phyloP scores from a whole-genome alignment of 352 stramenopile genomes.

The Phytopythium cucurbitacearum region DNA sequence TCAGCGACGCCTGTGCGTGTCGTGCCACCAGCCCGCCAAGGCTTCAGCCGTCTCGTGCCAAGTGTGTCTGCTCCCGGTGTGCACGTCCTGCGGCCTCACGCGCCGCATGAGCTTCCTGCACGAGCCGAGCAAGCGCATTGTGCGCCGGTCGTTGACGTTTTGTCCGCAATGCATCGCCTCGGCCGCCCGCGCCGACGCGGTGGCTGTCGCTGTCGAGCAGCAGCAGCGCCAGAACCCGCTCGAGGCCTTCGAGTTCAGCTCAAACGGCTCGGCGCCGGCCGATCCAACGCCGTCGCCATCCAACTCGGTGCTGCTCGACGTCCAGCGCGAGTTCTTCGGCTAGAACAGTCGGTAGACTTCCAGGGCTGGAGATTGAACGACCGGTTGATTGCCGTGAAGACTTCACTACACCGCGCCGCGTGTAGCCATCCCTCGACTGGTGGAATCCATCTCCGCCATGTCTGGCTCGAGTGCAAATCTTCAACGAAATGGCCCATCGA shows the following conservation, averaged over 20 bases:
- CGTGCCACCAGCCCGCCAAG: slow-evolving; percentile 11
- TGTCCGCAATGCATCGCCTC: slow-evolving; percentile 22
- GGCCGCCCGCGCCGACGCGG: slow-evolving; percentile 11
- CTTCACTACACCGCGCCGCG: no score
- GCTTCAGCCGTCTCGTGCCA: slow-evolving; percentile 10
- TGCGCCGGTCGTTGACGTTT: slow-evolving; percentile 17
- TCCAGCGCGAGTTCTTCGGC: slow-evolving; percentile 21
- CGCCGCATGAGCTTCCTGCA: slow-evolving; percentile 25
- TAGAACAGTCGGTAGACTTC: no score
- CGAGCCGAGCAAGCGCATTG: slow-evolving; percentile 7
- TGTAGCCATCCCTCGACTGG: no score
- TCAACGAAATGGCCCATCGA: no score
- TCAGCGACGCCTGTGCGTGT: slow-evolving; percentile 8
- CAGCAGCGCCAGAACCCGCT: slow-evolving; percentile 13
- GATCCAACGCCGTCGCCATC: slow-evolving; percentile 11
- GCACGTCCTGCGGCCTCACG: slow-evolving; percentile 14
- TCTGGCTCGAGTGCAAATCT: no score
- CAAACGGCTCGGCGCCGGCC: slow-evolving; percentile 10
- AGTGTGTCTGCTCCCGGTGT: slow-evolving; percentile 16
- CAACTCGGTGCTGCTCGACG: slow-evolving; percentile 15
- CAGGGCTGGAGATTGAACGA: no score
- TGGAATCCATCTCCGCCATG: no score
- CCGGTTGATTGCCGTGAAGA: no score
- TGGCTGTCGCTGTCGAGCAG: slow-evolving; percentile 23
- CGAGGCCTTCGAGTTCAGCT: slow-evolving; percentile 14